These are phyloP conservation scores for Podila horticola DNA, from an alignment of 192 early-diverging fungal species.

Conservation along the genomic window DNA sequence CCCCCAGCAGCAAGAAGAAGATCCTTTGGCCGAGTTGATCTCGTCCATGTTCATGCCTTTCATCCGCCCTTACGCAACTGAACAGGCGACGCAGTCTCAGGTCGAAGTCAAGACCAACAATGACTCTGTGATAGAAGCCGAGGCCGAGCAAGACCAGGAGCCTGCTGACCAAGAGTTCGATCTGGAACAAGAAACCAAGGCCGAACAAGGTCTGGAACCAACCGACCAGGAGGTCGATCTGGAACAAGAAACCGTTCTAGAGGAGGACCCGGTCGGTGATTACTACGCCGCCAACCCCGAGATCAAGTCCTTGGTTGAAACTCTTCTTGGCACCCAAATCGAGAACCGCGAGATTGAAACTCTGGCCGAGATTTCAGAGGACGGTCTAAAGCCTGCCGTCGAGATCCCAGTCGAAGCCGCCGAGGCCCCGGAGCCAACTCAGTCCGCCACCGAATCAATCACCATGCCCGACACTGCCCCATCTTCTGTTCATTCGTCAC, in stretches of 20 bases:
- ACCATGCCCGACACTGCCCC: neutral
- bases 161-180: no score
- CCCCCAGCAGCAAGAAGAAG: constrained; percentile 12
- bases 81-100: constrained; percentile 7
- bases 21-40: constrained; percentile 13
- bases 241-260: no score
- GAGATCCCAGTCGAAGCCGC: neutral
- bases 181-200: neutral
- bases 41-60: constrained; percentile 36
- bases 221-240: no score
- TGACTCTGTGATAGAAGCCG: neutral
- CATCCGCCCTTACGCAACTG: constrained; percentile 24
- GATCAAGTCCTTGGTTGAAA: constrained; percentile 36
- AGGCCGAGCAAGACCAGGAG: neutral
- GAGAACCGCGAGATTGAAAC: constrained; percentile 3
- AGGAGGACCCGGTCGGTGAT: constrained; percentile 24
- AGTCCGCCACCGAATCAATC: neutral
- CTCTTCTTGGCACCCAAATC: constrained; percentile 27
- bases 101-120: neutral
- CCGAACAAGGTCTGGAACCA: neutral
- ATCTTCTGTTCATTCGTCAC: constrained; percentile 30
- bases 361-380: neutral
- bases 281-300: constrained; percentile 40
- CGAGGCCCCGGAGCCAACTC: no score
- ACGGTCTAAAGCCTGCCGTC: neutral